Conservation (phyloP, 1,284 basidiomycete species). For the Heliocybe sulcata region DNA sequence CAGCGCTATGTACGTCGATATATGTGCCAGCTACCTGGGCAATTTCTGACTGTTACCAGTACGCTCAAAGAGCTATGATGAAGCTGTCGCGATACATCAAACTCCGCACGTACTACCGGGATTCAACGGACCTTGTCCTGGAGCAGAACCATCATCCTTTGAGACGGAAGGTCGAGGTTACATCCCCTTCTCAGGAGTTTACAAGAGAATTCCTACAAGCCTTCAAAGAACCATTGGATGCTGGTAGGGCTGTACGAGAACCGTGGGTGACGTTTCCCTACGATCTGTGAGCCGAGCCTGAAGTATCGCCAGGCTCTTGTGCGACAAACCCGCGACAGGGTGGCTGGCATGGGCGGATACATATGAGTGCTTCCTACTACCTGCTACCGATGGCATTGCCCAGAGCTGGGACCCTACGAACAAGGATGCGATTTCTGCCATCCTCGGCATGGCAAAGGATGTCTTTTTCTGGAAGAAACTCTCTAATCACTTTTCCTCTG, state of each 20-base stretch:
- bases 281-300: background rate
- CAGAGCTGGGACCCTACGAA: constrained; percentile 49
- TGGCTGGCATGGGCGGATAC: constrained; percentile 53
- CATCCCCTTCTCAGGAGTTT: constrained; percentile 49
- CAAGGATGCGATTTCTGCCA: constrained; percentile 33
- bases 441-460: constrained; percentile 37
- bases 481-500: constrained; percentile 54
- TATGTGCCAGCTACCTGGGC: background rate
- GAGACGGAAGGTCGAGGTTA: constrained; percentile 40
- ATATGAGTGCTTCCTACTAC: constrained; percentile 38
- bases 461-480: constrained; percentile 55
- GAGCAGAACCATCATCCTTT: constrained; percentile 51
- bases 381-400: constrained; percentile 43
- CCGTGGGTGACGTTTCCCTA: constrained; percentile 30
- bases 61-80: constrained; percentile 63
- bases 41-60: constrained; percentile 28
- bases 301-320: constrained; percentile 30
- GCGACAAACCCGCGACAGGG: constrained; percentile 48
- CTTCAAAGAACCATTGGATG: constrained; percentile 38
- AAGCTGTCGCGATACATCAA: constrained; percentile 68
- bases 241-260: constrained; percentile 21
- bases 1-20: constrained; percentile 52
- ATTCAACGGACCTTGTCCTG: constrained; percentile 50
- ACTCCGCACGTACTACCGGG: constrained; percentile 62
- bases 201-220: constrained; percentile 48